Conservation (phyloP, 495 filamentous ascomycete species). For the Aspergillus leporis region DNA sequence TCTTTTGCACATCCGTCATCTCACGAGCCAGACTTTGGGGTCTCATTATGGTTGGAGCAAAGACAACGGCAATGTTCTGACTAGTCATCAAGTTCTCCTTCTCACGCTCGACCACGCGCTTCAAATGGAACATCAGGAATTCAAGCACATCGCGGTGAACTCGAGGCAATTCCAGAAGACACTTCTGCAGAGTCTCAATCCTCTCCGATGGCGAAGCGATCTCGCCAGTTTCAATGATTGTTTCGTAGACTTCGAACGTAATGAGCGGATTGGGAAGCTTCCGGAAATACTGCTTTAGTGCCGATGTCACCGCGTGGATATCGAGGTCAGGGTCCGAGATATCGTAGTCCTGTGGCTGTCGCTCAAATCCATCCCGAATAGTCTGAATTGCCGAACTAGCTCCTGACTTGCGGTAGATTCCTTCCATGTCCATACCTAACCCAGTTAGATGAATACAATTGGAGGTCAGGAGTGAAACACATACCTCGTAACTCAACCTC, state of each 20-base stretch:
- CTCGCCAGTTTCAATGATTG: slow-evolving; percentile 70
- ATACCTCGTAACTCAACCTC: slow-evolving; percentile 87
- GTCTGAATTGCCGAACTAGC: slow-evolving; percentile 82
- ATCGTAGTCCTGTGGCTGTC: slow-evolving; percentile 68
- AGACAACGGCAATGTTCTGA: slow-evolving; percentile 93
- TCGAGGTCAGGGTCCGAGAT: slow-evolving; percentile 92
- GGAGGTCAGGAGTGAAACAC: slow-evolving; percentile 11
- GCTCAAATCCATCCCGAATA: slow-evolving; percentile 89
- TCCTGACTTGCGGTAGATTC: slow-evolving; percentile 97
- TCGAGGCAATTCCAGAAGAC: slow-evolving; percentile 73
- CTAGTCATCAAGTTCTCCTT: slow-evolving; percentile 91
- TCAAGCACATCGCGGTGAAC: slow-evolving; percentile 87
- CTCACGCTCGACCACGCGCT: slow-evolving; percentile 79
- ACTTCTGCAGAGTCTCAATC: slow-evolving; percentile 64
- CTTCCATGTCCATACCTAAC: slow-evolving; percentile 94
- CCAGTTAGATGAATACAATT: slow-evolving; percentile 7
- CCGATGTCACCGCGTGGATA: slow-evolving; percentile 94
- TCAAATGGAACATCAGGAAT: slow-evolving; percentile 92
- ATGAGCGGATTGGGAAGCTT: slow-evolving; percentile 89
- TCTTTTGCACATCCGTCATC: slow-evolving; percentile 92
- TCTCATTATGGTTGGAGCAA: slow-evolving; percentile 96
- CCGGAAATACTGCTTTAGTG: slow-evolving; percentile 96
- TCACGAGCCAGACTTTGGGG: slow-evolving; percentile 85
- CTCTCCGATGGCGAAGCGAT: slow-evolving; percentile 45
- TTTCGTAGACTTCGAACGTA: slow-evolving; percentile 90